Conservation (phyloP, 768 basidiomycete species). For the Austroboletus eburneus region DNA sequence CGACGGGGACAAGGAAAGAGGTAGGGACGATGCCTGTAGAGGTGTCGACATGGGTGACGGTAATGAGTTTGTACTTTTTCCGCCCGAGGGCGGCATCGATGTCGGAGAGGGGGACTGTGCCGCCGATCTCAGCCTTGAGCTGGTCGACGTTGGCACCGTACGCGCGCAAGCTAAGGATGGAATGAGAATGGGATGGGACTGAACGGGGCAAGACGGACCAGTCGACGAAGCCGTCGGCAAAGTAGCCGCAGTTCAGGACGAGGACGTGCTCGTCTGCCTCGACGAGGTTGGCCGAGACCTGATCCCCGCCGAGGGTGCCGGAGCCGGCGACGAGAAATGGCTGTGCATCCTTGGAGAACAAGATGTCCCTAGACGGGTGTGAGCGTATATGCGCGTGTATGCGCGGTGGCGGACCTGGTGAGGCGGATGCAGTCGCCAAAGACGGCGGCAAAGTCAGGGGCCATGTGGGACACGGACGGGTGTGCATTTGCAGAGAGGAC, state of each 20-base stretch:
- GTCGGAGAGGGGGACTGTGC: constrained; percentile 55
- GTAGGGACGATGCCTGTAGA: constrained; percentile 54
- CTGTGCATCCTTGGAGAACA: constrained; percentile 76
- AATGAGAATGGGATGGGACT: background rate
- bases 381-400: background rate
- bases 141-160: constrained; percentile 90
- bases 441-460: constrained; percentile 80
- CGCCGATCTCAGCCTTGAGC: constrained; percentile 78
- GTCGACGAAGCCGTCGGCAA: constrained; percentile 86
- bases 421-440: constrained; percentile 88
- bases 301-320: constrained; percentile 97
- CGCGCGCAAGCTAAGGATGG: constrained; percentile 56
- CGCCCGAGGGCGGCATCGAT: constrained; percentile 66
- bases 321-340: constrained; percentile 93
- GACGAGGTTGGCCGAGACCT: constrained; percentile 91
- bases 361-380: constrained; percentile 50
- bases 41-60: constrained; percentile 95
- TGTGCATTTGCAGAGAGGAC: constrained; percentile 94
- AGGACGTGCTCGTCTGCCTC: constrained; percentile 74
- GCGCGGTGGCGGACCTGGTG: constrained; percentile 48
- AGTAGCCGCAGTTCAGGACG: constrained; percentile 89
- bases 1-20: background rate
- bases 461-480: constrained; percentile 84
- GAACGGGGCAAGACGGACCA: constrained; percentile 47
- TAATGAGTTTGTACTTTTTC: constrained; percentile 84